Percentiles rank a stretch among this genome's conserved stretches.
Evolutionary conservation across 306 rosid species (phyloP).

Genomic region (Vigna angularis): DNA sequence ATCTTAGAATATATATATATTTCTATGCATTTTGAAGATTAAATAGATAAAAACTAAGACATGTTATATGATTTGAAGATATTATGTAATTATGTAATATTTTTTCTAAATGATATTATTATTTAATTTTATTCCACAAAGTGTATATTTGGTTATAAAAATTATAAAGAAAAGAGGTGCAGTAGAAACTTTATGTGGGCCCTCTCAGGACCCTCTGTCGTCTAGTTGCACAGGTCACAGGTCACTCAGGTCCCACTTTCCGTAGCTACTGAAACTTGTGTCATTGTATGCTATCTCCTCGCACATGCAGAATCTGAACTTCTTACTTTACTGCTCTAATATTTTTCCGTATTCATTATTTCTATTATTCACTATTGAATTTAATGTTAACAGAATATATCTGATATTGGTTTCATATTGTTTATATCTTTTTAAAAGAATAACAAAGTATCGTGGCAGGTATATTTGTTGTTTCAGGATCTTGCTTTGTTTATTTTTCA

Average conservation of each 20-base stretch:
- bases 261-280: conserved; percentile 22
- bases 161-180: too few relatives aligned
- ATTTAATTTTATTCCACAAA: too few relatives aligned
- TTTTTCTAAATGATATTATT: too few relatives aligned
- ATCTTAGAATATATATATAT: too few relatives aligned
- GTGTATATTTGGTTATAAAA: too few relatives aligned
- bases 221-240: background rate
- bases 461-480: background rate
- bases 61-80: too few relatives aligned
- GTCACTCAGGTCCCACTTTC: conserved; percentile 32
- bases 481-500: background rate
- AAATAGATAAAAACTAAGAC: too few relatives aligned
- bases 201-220: conserved; percentile 23
- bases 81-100: too few relatives aligned
- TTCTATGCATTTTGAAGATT: too few relatives aligned
- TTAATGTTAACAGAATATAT: background rate
- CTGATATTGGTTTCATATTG: background rate
- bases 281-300: background rate
- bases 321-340: conserved; percentile 17
- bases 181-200: conserved; percentile 18
- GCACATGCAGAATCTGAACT: conserved; percentile 36
- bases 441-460: background rate
- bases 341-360: background rate
- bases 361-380: background rate
- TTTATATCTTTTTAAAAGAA: background rate